A percentile compares a stretch with the other conserved stretches of the same genome.
Evolutionary conservation across 2,329 filamentous ascomycete genomes (phyloP).

Genomic region (Hypoxylon sp.): DNA sequence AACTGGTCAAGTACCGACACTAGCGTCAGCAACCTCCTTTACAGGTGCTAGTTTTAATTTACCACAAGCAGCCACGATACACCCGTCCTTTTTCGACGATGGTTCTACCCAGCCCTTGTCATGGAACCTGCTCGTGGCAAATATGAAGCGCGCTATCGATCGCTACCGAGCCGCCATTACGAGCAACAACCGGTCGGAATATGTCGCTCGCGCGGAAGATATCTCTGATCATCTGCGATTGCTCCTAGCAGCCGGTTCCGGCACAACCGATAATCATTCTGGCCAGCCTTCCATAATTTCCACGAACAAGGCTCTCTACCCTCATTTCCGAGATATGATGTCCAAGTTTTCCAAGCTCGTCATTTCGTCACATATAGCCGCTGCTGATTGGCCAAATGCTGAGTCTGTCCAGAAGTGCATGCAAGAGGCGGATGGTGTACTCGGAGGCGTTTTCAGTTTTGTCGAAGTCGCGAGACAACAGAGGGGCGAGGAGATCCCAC

Average conservation of each 20-base stretch:
- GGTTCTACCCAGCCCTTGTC: conserved; percentile 82
- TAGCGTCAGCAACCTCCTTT: conserved; percentile 72
- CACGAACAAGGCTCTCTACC: conserved; percentile 95
- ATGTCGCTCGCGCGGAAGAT: conserved; percentile 94
- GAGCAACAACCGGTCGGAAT: conserved; percentile 85
- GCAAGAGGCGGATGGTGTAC: conserved; percentile 95
- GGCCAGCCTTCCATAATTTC: conserved; percentile 99
- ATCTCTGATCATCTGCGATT: conserved; percentile 96
- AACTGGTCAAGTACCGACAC: conserved; percentile 61
- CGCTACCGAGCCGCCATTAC: conserved; percentile 91
- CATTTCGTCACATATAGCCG: conserved; percentile 96
- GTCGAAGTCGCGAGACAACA: conserved; percentile 96
- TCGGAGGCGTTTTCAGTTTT: conserved; percentile 94
- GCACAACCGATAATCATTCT: conserved; percentile 98
- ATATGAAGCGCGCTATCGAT: conserved; percentile 92
- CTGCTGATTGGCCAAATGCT: conserved; percentile 92
- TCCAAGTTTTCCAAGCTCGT: conserved; percentile 99
- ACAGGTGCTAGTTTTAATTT: conserved; percentile 69
- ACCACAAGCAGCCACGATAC: conserved; percentile 71
- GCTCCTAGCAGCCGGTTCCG: conserved; percentile 93
- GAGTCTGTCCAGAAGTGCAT: conserved; percentile 96
- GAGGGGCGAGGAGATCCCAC: conserved; percentile 89
- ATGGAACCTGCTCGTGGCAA: conserved; percentile 90
- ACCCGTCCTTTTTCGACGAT: conserved; percentile 91
- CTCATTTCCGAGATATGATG: conserved; percentile 99